phyloP scores from a whole-genome alignment of 192 early-diverging fungal species.

The Ambispora gerdemannii region DNA sequence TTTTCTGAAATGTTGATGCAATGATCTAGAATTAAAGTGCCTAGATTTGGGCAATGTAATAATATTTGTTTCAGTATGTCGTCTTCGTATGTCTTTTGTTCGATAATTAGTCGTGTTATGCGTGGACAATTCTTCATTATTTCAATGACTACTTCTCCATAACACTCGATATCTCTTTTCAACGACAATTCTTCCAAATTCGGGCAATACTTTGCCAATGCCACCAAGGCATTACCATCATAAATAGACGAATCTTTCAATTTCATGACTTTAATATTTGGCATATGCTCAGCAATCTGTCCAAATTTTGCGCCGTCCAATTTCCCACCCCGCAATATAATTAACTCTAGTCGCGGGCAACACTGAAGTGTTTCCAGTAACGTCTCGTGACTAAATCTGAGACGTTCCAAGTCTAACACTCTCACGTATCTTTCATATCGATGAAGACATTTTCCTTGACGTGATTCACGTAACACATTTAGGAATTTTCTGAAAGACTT shows the following conservation, averaged over 20 bases:
- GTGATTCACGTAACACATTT: not conserved
- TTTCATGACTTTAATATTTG: slow-evolving; percentile 9
- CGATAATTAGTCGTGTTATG: not conserved
- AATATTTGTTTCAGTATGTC: not conserved
- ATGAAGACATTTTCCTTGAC: slow-evolving; percentile 3
- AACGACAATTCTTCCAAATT: slow-evolving; percentile 20
- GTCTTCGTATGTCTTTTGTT: slow-evolving; percentile 15
- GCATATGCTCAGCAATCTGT: slow-evolving; percentile 3
- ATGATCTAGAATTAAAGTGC: slow-evolving; percentile 7
- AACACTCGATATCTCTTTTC: slow-evolving; percentile 20
- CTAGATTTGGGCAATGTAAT: slow-evolving; percentile 9
- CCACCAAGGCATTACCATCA: not conserved
- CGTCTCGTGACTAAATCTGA: not conserved
- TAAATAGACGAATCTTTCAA: not conserved
- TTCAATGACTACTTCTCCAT: not conserved
- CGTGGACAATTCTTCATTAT: slow-evolving; percentile 15
- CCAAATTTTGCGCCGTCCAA: not conserved
- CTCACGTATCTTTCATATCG: slow-evolving; percentile 13
- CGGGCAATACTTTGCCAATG: slow-evolving; percentile 10
- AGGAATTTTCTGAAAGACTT: slow-evolving; percentile 12
- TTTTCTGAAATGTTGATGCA: slow-evolving; percentile 9
- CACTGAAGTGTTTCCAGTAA: slow-evolving; percentile 12
- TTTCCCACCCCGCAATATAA: not conserved
- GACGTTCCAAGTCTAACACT: slow-evolving; percentile 17
- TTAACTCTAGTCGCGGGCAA: slow-evolving; percentile 14